Evolutionary conservation across 2,329 filamentous ascomycete species (phyloP).

Genomic region (Lizonia empirigonia): DNA sequence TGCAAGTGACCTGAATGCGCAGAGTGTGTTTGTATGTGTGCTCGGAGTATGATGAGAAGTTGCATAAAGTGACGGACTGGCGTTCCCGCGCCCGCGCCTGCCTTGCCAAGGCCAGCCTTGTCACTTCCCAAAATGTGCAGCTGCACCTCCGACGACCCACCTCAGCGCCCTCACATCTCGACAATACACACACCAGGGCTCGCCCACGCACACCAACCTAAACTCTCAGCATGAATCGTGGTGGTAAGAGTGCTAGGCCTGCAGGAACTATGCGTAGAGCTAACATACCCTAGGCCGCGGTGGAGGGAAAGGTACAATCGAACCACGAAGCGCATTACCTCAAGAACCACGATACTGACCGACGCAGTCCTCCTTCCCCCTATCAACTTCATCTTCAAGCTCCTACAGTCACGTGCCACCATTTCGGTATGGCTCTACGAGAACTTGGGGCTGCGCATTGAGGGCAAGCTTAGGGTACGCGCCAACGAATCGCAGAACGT

Average conservation of each 20-base stretch:
- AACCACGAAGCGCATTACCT: conserved; percentile 12
- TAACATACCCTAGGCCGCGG: conserved; percentile 59
- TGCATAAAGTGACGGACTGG: conserved; percentile 33
- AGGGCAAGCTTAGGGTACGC: conserved; percentile 90
- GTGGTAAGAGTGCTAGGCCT: conserved; percentile 2
- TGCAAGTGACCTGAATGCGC: conserved; percentile 7
- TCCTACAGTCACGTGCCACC: conserved; percentile 80
- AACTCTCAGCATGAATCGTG: conserved; percentile 8
- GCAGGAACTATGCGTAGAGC: conserved; percentile 7
- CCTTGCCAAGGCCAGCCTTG: conserved; percentile 35
- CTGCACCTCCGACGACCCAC: conserved; percentile 27
- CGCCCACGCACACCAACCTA: neutral
- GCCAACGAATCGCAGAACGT: neutral
- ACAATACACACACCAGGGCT: conserved; percentile 1
- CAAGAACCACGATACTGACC: conserved; percentile 9
- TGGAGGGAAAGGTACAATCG: conserved; percentile 50
- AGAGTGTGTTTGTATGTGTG: conserved; percentile 25
- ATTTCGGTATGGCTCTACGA: conserved; percentile 98
- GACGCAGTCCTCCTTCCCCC: conserved; percentile 69
- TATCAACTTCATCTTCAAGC: conserved; percentile 93
- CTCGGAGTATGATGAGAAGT: conserved; percentile 25
- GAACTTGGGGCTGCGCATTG: conserved; percentile 90
- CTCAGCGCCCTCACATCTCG: conserved; percentile 10
- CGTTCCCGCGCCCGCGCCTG: conserved; percentile 25
- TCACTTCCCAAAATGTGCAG: conserved; percentile 38